Evolutionary conservation across 1,139 yeast species (phyloP), one percentile per base, ranked within the genome.

Genomic region (Nakaseomyces glabratus): DNA sequence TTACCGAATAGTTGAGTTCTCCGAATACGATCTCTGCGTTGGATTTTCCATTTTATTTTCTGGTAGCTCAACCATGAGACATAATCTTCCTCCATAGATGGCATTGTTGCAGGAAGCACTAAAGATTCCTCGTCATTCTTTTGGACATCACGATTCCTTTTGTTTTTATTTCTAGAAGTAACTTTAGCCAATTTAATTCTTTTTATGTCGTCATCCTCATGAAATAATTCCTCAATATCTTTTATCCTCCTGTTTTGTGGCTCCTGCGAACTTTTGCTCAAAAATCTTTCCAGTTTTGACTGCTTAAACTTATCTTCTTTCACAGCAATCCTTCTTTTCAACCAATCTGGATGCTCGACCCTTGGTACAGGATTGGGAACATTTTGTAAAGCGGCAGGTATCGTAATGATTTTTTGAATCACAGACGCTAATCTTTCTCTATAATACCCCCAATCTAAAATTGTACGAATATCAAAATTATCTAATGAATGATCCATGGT

Each of bases 351-450:
- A 52, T 90, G 97, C 6, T 75, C 73, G 8, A 93, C 88, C 46
- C 97, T 67, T 2, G 97, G 96, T 32, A 93, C 97, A 0, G 99
- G 99, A 51, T 93, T 93, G n/a, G 68, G 62, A 10, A 90, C 74
- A 36, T 76, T 74, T 62, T 93, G 98, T 40, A 88, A 65, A 6
- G 97, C 98, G 6, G 99, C 99, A 2, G 99, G 99, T 48, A 93
- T 90, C 0, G 96, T 82, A 45, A 93, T 85, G 49, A 93, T 85
- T 58, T 93, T 93, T 57, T 88, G 96, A 26, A 93, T 77, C 9
- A 88, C 95, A 2, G 95, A 85, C 0, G 93, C 93, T 28, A 93
- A 68, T 50, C 99, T 74, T 49, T 86, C 96, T 46, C 80, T 69
- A 55, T 93, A 93, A 54, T 93, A 93, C 12, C 65, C 73, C 99